Evolutionary conservation across 1,284 basidiomycete species (phyloP).

Genomic region (Prillingera fragicola): DNA sequence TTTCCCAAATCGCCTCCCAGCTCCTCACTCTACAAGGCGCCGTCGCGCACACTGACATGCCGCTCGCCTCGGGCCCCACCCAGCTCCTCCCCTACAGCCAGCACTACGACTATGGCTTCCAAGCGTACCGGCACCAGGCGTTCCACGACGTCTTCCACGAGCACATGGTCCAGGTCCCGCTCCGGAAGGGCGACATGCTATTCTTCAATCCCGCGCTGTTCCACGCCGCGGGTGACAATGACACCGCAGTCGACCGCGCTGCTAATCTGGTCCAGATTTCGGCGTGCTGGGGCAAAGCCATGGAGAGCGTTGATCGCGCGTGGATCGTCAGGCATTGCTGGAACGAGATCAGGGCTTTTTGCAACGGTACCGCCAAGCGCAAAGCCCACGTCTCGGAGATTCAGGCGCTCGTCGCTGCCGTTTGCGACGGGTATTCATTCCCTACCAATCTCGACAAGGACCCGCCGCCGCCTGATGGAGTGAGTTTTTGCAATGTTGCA

Average conservation of each 20-base stretch:
- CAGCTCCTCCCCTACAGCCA: constrained; percentile 19
- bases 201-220: constrained; percentile 27
- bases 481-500: background rate
- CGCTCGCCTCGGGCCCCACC: constrained; percentile 14
- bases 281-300: constrained; percentile 14
- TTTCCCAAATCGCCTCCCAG: constrained; percentile 12
- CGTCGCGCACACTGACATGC: constrained; percentile 21
- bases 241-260: constrained; percentile 1
- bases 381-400: no score
- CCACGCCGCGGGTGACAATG: constrained; percentile 20
- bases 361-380: no score
- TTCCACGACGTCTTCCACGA: constrained; percentile 5
- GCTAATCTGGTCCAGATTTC: constrained; percentile 21
- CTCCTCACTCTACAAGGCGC: constrained; percentile 20
- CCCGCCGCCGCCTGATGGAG: constrained; percentile 12
- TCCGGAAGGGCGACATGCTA: constrained; percentile 17
- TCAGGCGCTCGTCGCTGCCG: constrained; percentile 7
- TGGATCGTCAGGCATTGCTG: background rate
- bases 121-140: constrained; percentile 5
- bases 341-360: background rate
- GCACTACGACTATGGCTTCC: constrained; percentile 10
- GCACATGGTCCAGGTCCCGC: constrained; percentile 11
- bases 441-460: constrained; percentile 20
- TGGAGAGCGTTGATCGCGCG: constrained; percentile 20
- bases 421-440: constrained; percentile 15